Conservation (phyloP, 179 eudicot species). For the Actinidia arguta region DNA sequence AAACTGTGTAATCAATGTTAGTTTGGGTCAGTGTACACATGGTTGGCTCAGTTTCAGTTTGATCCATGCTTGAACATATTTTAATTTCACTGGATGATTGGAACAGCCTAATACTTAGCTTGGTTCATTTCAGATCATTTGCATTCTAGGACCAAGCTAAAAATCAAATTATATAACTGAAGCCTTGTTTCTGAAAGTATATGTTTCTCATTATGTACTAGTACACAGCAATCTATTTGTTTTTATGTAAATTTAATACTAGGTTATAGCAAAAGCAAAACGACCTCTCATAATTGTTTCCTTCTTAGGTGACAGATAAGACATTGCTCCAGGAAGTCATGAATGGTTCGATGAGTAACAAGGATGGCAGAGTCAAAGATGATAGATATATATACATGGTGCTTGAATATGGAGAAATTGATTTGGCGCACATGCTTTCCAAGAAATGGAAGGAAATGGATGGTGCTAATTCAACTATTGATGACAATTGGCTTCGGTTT, state of each 20-base stretch:
- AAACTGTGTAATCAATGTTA: too few relatives aligned
- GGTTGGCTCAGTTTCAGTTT: too few relatives aligned
- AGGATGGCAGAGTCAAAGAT: constrained; percentile 77
- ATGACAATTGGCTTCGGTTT: constrained; percentile 96
- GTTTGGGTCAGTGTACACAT: too few relatives aligned
- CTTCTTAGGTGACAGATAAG: constrained; percentile 92
- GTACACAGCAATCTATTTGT: background rate
- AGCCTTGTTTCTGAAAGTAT: background rate
- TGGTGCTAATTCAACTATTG: constrained; percentile 57
- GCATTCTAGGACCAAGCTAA: background rate
- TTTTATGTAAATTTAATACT: background rate
- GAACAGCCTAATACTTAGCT: background rate
- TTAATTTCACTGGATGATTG: too few relatives aligned
- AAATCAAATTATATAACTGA: background rate
- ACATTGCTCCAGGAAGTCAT: constrained; percentile 80
- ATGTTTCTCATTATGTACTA: background rate
- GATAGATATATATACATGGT: constrained; percentile 95
- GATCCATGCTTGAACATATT: too few relatives aligned
- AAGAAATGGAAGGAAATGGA: constrained; percentile 93
- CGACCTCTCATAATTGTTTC: constrained; percentile 23
- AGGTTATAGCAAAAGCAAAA: background rate
- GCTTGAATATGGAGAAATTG: constrained; percentile 97
- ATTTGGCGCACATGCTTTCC: constrained; percentile 94
- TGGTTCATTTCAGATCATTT: constrained; percentile 7
- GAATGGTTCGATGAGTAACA: constrained; percentile 75